phyloP scores from a whole-genome alignment of 164 flowering plant species.

The Umbellularia californica region DNA sequence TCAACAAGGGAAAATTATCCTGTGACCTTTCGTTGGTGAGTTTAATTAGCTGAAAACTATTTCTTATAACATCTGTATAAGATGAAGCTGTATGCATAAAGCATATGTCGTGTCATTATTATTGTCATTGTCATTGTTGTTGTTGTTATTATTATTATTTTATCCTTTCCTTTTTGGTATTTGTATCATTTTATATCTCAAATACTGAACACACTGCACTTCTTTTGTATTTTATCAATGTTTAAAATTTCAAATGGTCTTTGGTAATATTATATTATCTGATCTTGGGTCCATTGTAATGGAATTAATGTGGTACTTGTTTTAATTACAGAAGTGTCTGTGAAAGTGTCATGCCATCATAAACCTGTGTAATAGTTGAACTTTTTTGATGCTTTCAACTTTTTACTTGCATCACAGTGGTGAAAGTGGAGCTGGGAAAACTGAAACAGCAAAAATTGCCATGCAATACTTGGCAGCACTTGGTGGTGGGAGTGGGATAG shows the following conservation, averaged over 20 bases:
- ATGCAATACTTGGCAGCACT: slow-evolving; percentile 71
- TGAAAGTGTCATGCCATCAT: neutral
- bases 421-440: slow-evolving; percentile 95
- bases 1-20: neutral
- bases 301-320: neutral
- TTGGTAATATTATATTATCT: no score
- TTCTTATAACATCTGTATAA: neutral
- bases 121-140: no score
- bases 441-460: slow-evolving; percentile 79
- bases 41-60: neutral
- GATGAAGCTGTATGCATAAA: neutral
- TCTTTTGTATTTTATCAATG: no score
- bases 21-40: neutral
- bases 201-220: no score
- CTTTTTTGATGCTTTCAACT: neutral
- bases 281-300: neutral
- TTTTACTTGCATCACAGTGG: slow-evolving; percentile 43
- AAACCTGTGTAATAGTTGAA: neutral
- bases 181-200: no score
- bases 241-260: no score
- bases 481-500: slow-evolving; percentile 65
- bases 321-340: neutral
- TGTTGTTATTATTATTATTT: no score
- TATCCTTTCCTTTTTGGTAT: no score
- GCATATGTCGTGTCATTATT: no score